phyloP scores from a whole-genome alignment of 169 alveolate species.

The Plasmodium adleri region DNA sequence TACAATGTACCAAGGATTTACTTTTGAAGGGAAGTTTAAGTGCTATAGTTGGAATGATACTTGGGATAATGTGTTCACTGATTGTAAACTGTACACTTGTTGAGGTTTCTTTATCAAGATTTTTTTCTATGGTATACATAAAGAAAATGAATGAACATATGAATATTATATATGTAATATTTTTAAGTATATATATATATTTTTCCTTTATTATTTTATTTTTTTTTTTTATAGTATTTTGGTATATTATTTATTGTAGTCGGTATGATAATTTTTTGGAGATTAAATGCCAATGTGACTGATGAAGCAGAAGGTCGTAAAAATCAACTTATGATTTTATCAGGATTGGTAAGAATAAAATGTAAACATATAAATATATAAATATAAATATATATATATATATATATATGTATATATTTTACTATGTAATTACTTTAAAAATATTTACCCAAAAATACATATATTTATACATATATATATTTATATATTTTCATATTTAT shows the following conservation, averaged over 20 bases:
- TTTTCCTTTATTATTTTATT: background rate
- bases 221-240: conserved; percentile 84
- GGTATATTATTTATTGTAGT: conserved; percentile 91
- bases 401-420: conserved; percentile 7
- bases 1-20: conserved; percentile 69
- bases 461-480: background rate
- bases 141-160: no score
- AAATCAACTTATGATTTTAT: conserved; percentile 81
- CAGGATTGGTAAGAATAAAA: conserved; percentile 82
- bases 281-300: conserved; percentile 82
- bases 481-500: background rate
- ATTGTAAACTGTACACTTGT: conserved; percentile 94
- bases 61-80: conserved; percentile 92
- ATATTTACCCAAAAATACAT: background rate
- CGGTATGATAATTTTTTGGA: conserved; percentile 92
- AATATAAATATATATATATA: no score
- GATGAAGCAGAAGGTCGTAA: conserved; percentile 80
- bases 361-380: no score
- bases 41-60: conserved; percentile 88
- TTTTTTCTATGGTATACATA: conserved; percentile 89
- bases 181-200: conserved; percentile 4
- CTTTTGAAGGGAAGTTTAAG: conserved; percentile 77
- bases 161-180: background rate
- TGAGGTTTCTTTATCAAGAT: conserved; percentile 92
- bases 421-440: conserved; percentile 1